Conservation (phyloP, 2,329 filamentous ascomycete genomes). For the Fusarium acutatum region DNA sequence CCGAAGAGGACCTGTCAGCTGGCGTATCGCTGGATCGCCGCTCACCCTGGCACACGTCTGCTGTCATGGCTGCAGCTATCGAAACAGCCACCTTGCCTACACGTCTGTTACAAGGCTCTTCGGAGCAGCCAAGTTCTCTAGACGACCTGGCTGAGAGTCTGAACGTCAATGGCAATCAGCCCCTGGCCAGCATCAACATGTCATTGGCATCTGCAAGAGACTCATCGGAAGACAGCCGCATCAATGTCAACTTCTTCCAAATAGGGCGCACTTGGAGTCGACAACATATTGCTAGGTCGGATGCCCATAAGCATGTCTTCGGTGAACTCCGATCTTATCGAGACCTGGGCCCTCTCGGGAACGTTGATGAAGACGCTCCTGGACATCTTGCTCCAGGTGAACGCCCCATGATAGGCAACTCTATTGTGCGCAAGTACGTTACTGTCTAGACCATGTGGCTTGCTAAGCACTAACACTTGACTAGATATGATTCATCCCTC, state of each 20-base stretch:
- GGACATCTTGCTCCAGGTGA: not conserved
- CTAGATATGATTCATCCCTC: slow-evolving; percentile 60
- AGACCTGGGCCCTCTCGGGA: slow-evolving; percentile 11
- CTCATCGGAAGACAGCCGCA: slow-evolving; percentile 41
- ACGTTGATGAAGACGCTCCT: slow-evolving; percentile 1
- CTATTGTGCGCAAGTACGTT: slow-evolving; percentile 43
- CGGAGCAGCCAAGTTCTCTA: slow-evolving; percentile 57
- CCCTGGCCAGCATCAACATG: slow-evolving; percentile 78
- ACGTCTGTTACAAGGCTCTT: slow-evolving; percentile 64
- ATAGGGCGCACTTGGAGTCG: slow-evolving; percentile 32
- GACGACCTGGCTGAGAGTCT: slow-evolving; percentile 71
- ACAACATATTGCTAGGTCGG: slow-evolving; percentile 5
- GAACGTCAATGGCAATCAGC: slow-evolving; percentile 81
- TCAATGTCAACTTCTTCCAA: slow-evolving; percentile 46
- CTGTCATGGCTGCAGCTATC: slow-evolving; percentile 76
- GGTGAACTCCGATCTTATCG: slow-evolving; percentile 41
- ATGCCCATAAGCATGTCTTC: slow-evolving; percentile 40
- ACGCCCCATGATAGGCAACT: slow-evolving; percentile 40
- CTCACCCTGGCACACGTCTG: slow-evolving; percentile 83
- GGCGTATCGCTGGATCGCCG: slow-evolving; percentile 67
- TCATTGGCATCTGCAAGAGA: slow-evolving; percentile 56
- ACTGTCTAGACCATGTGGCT: not conserved
- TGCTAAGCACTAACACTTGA: not conserved
- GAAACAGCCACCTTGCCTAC: slow-evolving; percentile 83
- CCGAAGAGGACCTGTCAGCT: slow-evolving; percentile 62